Conservation (phyloP, 768 basidiomycete species). For the Fomitopsis serialis region DNA sequence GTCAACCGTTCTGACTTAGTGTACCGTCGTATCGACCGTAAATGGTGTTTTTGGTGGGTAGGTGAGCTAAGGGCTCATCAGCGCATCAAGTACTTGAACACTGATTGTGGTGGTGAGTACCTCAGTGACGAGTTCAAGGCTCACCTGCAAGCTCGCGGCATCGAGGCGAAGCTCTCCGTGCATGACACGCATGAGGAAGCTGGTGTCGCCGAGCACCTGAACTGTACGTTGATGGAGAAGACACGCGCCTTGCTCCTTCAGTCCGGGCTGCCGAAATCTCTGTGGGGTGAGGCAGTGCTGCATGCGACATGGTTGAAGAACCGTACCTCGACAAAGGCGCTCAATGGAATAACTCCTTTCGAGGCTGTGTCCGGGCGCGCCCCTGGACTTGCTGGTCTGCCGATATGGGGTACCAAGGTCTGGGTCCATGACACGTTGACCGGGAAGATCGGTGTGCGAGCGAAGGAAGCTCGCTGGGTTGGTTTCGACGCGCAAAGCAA, state of each 20-base stretch:
- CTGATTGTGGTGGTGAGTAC: slow-evolving; percentile 41
- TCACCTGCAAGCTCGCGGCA: slow-evolving; percentile 32
- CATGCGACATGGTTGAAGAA: slow-evolving; percentile 35
- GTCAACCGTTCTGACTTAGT: too few relatives aligned
- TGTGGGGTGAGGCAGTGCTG: slow-evolving; percentile 34
- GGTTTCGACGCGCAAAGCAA: slow-evolving; percentile 11
- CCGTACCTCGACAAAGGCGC: slow-evolving; percentile 19
- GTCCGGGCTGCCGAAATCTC: slow-evolving; percentile 26
- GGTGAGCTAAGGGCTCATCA: too few relatives aligned
- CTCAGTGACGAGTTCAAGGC: slow-evolving; percentile 26
- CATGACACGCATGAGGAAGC: slow-evolving; percentile 38
- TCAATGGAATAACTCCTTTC: slow-evolving; percentile 20
- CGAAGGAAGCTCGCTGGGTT: slow-evolving; percentile 7
- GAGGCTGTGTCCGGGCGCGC: slow-evolving; percentile 10
- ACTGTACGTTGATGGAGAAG: slow-evolving; percentile 30
- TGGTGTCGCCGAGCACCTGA: slow-evolving; percentile 36
- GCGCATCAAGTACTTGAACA: slow-evolving; percentile 28
- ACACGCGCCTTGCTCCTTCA: slow-evolving; percentile 19
- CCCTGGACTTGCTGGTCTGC: slow-evolving; percentile 13
- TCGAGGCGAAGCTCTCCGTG: slow-evolving; percentile 28
- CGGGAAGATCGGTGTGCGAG: slow-evolving; percentile 5
- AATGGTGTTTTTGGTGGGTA: too few relatives aligned
- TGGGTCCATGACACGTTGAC: neutral
- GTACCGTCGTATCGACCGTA: too few relatives aligned
- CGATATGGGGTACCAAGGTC: slow-evolving; percentile 12